phyloP scores from a whole-genome alignment of 768 basidiomycete genomes.

The Phaffia australis region DNA sequence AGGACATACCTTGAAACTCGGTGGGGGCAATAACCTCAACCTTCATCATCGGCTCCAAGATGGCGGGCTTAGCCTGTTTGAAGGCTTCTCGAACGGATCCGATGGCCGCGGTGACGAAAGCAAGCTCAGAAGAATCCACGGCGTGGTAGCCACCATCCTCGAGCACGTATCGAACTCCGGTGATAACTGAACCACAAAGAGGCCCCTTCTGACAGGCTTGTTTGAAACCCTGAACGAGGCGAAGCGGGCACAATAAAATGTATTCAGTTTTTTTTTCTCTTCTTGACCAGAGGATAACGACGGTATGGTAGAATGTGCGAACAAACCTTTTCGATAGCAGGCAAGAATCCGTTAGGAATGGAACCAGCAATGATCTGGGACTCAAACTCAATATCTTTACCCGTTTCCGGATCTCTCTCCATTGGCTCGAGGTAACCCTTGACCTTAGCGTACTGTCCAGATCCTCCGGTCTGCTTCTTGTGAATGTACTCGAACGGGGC shows the following conservation, averaged over 20 bases:
- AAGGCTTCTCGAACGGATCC: conserved; percentile 89
- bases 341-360: conserved; percentile 82
- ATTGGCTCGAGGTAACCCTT: conserved; percentile 85
- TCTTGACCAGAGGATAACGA: not conserved
- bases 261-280: not conserved
- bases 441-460: conserved; percentile 91
- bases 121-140: conserved; percentile 92
- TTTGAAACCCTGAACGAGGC: conserved; percentile 62
- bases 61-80: conserved; percentile 59
- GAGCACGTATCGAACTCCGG: conserved; percentile 73
- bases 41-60: conserved; percentile 97
- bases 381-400: conserved; percentile 65
- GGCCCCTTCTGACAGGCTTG: conserved; percentile 87
- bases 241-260: not conserved
- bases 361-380: conserved; percentile 83
- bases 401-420: conserved; percentile 61
- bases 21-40: conserved; percentile 92
- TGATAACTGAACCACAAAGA: conserved; percentile 75
- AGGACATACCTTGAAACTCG: conserved; percentile 64
- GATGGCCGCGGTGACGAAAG: conserved; percentile 81
- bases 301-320: not conserved
- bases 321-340: conserved; percentile 78
- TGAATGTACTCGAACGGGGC: conserved; percentile 82
- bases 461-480: conserved; percentile 96
- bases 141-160: conserved; percentile 86